Base-by-base conservation (phyloP, 257 asterid species). In the Ligustrum vulgare region DNA sequence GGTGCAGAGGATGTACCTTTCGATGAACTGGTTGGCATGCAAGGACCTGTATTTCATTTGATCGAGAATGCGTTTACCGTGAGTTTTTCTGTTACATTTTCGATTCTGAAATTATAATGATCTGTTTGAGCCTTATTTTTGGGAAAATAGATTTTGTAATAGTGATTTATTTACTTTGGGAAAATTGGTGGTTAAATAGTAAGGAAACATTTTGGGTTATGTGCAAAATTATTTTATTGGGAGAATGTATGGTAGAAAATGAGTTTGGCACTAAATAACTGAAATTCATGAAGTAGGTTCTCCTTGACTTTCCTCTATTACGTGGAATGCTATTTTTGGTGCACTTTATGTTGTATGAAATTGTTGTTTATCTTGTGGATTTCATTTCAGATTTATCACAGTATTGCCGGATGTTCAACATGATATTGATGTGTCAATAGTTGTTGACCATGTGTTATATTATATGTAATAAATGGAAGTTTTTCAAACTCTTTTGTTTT, bases 1-100 rank as follows among this genome's bases (percentile, higher is more conserved):
- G 99, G 99, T 72, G 99, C 97, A 8, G 99, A 93, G 86, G 99
- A 95, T 77, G 99, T 95, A 13, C 98, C 99, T 41, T 95, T 95
- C 67, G 99, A 93, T 77, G 99, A 95, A 82, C 90, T 95, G 82
- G 99, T 95, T 75, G 99, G 99, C 83, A 95, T 95, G 99, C 98
- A 93, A 89, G 99, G 99, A 51, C 99, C 99, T 64, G 96, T 95
- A 37, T 95, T 95, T 78, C 99, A 95, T 87, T 87, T 95, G 78
- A 97, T 93, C 78, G 99, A 95, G 83, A 95, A 93, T 80, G 98
- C 98, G 56, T 94, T 94, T 84, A 94, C 98, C 2, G 98, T 94
- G 78, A 81, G 98, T 83, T 68, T 69, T 54, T 70, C 36, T 72
- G 47, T 76, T 16, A 5, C 63, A 49, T 28, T 28, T 28, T 28